These are phyloP conservation scores for Cercospora berteroae DNA, from an alignment of 2,329 filamentous ascomycete species.

Conservation along the genomic window DNA sequence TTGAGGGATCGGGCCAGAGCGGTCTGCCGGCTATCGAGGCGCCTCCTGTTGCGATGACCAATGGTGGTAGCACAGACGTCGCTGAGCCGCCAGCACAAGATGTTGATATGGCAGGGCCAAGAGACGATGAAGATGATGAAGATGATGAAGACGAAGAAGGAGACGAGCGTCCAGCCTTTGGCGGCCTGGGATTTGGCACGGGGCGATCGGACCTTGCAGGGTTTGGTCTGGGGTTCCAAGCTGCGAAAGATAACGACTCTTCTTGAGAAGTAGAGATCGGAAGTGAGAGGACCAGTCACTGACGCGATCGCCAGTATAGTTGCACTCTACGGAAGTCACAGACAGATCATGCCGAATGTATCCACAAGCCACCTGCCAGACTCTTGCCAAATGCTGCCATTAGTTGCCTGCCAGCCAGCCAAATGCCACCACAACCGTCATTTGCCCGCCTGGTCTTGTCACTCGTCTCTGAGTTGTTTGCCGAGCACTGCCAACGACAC, in stretches of 20 bases:
- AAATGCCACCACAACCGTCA: neutral
- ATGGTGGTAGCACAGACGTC: neutral
- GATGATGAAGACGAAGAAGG: constrained; percentile 24
- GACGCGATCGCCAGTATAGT: neutral
- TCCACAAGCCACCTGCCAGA: neutral
- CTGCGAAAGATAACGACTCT: constrained; percentile 9
- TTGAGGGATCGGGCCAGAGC: constrained; percentile 23
- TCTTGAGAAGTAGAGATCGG: neutral
- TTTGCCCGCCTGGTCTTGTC: neutral
- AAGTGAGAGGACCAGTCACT: neutral
- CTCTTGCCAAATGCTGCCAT: neutral
- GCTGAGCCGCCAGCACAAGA: constrained; percentile 10
- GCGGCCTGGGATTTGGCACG: constrained; percentile 22
- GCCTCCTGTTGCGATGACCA: neutral
- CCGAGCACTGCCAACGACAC: neutral
- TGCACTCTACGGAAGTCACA: neutral
- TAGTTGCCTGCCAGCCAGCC: neutral
- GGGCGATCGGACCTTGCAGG: constrained; percentile 19
- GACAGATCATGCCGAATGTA: neutral
- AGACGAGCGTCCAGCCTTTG: constrained; percentile 17
- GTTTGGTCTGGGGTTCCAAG: constrained; percentile 20
- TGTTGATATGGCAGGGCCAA: constrained; percentile 21
- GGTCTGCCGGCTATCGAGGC: constrained; percentile 19
- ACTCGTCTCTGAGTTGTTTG: neutral
- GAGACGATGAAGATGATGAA: constrained; percentile 23